Evolutionary conservation across 2,329 filamentous ascomycete species (phyloP), one percentile per base, ranked within the genome.

Genomic region (Colletotrichum sp.): DNA sequence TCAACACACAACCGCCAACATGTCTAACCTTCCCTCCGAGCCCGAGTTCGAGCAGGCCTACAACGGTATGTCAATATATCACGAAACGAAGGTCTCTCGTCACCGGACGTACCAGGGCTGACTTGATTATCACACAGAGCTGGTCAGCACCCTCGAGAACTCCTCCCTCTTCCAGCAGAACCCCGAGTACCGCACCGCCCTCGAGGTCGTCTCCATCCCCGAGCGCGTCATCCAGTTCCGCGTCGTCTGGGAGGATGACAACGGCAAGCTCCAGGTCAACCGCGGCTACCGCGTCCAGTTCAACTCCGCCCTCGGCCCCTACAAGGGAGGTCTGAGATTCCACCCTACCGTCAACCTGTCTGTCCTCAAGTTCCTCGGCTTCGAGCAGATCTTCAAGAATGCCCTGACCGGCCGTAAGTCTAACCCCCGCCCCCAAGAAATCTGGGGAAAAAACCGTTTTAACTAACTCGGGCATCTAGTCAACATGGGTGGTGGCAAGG

Each of bases 381-480:
- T 99, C 83, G 97, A 99, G 93, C 97, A 99, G 90, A 98, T 96
- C 89, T 99, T 99, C 92, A 99, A 99, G 92, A 99, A 99, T 95
- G 97, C 97, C 80, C 90, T 99, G 81, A 99, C 97, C 77, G 97
- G 97, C 84, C 88, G 94, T 96, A 89, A 90, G 95, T 92, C 60
- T 13, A 34, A 16, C 13, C 34, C 18, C 62, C 24, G 15, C 55
- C 13, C 60, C 16, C 52, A 44, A 44, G 10, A 8, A 63, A 30
- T 12, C 16, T 8, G n/a, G n/a, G 28, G 16, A 15, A 32, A 8
- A 24, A 24, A 16, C 24, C 36, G 48, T 26, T 22, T 22, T 65
- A 72, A 69, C 81, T 81, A 44, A 81, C 77, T 36, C 60, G 10
- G 52, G 22, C n/a, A 22, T 24, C 57, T 77, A 95, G 93, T 98